Evolutionary conservation across 331 rosid genomes (phyloP), one percentile per base, ranked within the genome.

Genomic region (Cucumis variabilis): DNA sequence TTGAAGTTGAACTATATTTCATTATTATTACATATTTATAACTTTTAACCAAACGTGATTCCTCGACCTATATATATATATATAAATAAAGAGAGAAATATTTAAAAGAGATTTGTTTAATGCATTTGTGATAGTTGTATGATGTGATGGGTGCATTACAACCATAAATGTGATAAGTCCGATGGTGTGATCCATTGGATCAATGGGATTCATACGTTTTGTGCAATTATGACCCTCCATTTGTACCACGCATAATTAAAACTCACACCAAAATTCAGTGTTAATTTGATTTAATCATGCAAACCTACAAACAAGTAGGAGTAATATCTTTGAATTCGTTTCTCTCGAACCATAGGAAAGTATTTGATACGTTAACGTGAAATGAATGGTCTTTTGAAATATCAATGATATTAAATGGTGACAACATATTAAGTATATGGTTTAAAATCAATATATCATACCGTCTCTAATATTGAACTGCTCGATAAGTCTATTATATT

Each of bases 141-240:
- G 84, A 55, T 55, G 68, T 79, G 84, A 79, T 80, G 50, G 70
- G 51, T 19, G 69, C 85, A 58, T 19, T 80, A 80, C 69, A 19
- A 80, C 21, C 50, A 80, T 80, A 80, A 80, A 80, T 80, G 70
- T 12, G 10, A 58, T 80, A 27, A 80, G 85, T 28, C 85, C 85
- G 12, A 28, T 30, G 69, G 12, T 80, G 70, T 80, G 44, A 79
- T 53, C 67, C 85, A 19, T 58, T 58, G 12, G 85, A 80, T 80
- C 85, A 53, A 12, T 28, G 27, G 85, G 84, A 25, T 19, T 48
- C 84, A 79, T 48, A 16, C 25, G 17, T 25, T 53, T 41, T 25
- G 14, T 79, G 68, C 48, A 79, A 79, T 79, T 53, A 53, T 53
- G 46, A 79, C 84, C 83, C 83, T 79, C 28, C 48, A 25, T 79